Percentiles rank a stretch among this genome's conserved stretches.
Evolutionary conservation across 148 eudicot species (phyloP).

Genomic region (Beta vulgaris): DNA sequence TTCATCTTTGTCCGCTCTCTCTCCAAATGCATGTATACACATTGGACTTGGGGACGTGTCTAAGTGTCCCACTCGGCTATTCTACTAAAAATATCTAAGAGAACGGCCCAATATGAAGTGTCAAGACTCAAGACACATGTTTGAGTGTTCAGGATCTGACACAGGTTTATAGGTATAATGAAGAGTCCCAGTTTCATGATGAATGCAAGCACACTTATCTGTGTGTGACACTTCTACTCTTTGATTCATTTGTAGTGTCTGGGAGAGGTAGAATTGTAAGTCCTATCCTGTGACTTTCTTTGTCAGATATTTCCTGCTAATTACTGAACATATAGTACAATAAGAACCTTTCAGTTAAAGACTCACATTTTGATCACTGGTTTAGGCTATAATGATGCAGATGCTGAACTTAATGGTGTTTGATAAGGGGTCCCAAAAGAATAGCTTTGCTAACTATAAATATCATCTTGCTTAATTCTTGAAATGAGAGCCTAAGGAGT

Average conservation of each 20-base stretch:
- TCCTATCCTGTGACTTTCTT: neutral
- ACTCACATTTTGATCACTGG: neutral
- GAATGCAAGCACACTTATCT: neutral
- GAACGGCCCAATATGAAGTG: too few species aligned
- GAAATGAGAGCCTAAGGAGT: neutral
- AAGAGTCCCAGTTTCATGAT: too few species aligned
- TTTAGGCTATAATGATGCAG: neutral
- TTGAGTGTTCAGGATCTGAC: too few species aligned
- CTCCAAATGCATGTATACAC: neutral
- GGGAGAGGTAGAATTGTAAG: neutral
- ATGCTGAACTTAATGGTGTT: neutral
- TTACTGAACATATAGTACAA: neutral
- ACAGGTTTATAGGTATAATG: too few species aligned
- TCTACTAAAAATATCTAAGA: too few species aligned
- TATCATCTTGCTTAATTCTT: neutral
- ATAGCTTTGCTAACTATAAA: neutral
- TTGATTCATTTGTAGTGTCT: neutral
- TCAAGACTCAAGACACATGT: too few species aligned
- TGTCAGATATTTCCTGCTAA: neutral
- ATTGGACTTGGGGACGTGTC: too few species aligned
- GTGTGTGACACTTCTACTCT: neutral
- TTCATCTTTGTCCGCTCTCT: neutral
- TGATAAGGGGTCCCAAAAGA: neutral
- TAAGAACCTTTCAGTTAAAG: too few species aligned
- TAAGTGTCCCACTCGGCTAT: too few species aligned